Evolutionary conservation across 2,329 filamentous ascomycete species (phyloP).

Genomic region (Clarireedia monteithiana): DNA sequence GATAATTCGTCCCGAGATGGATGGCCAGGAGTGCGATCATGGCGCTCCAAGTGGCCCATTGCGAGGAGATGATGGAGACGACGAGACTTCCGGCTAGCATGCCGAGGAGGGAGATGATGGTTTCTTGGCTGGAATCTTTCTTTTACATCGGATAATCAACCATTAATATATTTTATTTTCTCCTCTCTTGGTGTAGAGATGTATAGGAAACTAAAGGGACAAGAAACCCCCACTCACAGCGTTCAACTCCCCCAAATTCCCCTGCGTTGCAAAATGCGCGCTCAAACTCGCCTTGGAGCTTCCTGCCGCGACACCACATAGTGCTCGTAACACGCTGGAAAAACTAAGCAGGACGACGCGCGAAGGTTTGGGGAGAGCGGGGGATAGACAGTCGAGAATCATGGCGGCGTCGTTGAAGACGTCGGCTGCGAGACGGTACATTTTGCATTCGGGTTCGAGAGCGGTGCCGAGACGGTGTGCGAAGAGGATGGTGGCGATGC

Average conservation of each 20-base stretch:
- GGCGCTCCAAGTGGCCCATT: conserved; percentile 63
- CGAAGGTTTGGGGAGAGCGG: conserved; percentile 48
- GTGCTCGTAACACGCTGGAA: conserved; percentile 52
- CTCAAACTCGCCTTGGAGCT: conserved; percentile 86
- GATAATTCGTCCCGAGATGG: conserved; percentile 80
- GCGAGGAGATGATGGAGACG: conserved; percentile 66
- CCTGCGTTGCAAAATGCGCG: conserved; percentile 80
- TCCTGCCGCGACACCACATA: conserved; percentile 86
- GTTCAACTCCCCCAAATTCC: conserved; percentile 88
- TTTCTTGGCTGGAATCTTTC: conserved; percentile 93
- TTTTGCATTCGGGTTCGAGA: conserved; percentile 66
- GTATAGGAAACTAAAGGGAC: neutral
- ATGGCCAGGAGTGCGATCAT: conserved; percentile 65
- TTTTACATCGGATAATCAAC: conserved; percentile 6
- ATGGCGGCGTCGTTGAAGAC: conserved; percentile 65
- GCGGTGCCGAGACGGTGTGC: conserved; percentile 59
- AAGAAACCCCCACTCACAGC: conserved; percentile 44
- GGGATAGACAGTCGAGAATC: conserved; percentile 62
- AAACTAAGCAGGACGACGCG: conserved; percentile 51
- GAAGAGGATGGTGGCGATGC: conserved; percentile 62
- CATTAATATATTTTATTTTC: neutral
- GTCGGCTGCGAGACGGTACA: conserved; percentile 61
- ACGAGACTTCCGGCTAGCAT: conserved; percentile 79
- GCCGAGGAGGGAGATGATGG: conserved; percentile 79
- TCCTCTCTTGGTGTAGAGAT: too few species aligned